phyloP scores from a whole-genome alignment of 805 yeast species.

The Debaryomyces tyrocola region DNA sequence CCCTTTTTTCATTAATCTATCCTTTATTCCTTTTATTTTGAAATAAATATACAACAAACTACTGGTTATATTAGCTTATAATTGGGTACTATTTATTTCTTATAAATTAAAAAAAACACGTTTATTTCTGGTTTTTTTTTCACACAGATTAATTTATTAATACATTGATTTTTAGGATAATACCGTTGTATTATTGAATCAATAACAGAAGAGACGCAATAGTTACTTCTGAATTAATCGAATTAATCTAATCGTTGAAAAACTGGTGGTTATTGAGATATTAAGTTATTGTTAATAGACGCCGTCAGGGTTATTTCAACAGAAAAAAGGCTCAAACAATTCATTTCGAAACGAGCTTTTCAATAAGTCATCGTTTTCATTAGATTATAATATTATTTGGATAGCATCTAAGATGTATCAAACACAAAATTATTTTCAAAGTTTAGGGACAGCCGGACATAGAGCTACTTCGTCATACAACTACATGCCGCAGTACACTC shows the following conservation, averaged over 20 bases:
- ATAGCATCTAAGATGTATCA: constrained; percentile 14
- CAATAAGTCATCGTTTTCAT: constrained; percentile 34
- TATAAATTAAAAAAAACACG: constrained; percentile 2
- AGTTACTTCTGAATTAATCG: not conserved
- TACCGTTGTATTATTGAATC: not conserved
- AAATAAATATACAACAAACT: constrained; percentile 5
- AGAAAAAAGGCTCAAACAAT: not conserved
- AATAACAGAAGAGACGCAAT: not conserved
- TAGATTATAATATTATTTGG: not conserved
- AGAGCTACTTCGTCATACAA: constrained; percentile 29
- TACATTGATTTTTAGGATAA: not conserved
- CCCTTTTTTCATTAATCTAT: constrained; percentile 3
- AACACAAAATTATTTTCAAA: constrained; percentile 18
- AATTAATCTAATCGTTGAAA: not conserved
- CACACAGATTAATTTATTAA: not conserved
- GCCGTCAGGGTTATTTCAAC: not conserved
- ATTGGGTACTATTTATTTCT: constrained; percentile 10
- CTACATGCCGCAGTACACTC: constrained; percentile 21
- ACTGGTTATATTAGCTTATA: constrained; percentile 17
- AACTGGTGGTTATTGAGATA: constrained; percentile 5
- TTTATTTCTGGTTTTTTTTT: not conserved
- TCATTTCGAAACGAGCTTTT: constrained; percentile 33
- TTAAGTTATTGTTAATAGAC: constrained; percentile 7
- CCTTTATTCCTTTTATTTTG: constrained; percentile 6
- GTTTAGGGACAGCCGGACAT: constrained; percentile 40